Conservation (phyloP, 2,329 filamentous ascomycete genomes). For the Epichloe hybrida region DNA sequence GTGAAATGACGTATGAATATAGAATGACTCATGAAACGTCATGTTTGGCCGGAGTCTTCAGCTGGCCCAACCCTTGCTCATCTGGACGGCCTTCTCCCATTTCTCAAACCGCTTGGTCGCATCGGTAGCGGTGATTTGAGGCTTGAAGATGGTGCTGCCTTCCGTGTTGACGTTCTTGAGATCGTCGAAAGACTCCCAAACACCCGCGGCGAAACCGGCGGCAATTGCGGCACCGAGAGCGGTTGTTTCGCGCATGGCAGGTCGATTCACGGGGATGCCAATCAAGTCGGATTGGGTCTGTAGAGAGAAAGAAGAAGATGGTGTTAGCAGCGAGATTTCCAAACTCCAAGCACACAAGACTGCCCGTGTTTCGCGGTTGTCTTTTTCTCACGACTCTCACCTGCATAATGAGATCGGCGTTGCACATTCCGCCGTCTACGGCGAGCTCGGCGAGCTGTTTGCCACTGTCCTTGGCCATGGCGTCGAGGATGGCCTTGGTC, state of each 20-base stretch:
- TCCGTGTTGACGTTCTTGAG: constrained; percentile 58
- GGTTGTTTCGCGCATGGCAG: constrained; percentile 73
- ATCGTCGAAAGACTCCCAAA: constrained; percentile 64
- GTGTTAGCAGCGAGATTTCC: background rate
- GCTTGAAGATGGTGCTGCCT: constrained; percentile 55
- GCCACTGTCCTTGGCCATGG: constrained; percentile 72
- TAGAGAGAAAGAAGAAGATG: background rate
- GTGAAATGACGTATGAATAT: background rate
- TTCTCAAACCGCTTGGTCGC: constrained; percentile 51
- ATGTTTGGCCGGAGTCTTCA: constrained; percentile 6
- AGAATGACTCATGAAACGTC: background rate
- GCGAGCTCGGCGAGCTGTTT: constrained; percentile 58
- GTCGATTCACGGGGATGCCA: constrained; percentile 64
- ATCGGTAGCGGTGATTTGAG: constrained; percentile 45
- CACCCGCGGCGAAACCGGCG: constrained; percentile 60
- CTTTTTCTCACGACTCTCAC: constrained; percentile 12
- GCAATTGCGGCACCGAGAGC: constrained; percentile 71
- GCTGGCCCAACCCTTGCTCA: constrained; percentile 59
- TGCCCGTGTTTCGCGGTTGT: background rate
- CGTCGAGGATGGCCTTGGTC: constrained; percentile 67
- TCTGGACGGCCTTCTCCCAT: constrained; percentile 67
- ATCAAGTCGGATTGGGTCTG: constrained; percentile 69
- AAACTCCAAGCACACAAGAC: background rate
- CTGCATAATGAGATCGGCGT: constrained; percentile 70
- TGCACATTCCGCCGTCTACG: constrained; percentile 76